phyloP scores from a whole-genome alignment of 2,329 filamentous ascomycete genomes.

The Verticillium longisporum region DNA sequence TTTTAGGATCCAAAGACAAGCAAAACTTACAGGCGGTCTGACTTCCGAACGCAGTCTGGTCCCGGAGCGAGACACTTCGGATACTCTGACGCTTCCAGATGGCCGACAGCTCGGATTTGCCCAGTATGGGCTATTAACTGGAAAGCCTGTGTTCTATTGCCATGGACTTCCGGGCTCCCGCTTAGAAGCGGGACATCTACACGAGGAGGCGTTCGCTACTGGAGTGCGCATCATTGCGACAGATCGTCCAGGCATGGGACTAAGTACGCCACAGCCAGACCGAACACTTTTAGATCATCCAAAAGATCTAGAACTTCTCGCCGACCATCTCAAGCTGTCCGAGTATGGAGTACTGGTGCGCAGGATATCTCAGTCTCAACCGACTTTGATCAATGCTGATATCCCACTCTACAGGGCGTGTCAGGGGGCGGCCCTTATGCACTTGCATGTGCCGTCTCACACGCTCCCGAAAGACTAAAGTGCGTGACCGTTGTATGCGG shows the following conservation, averaged over 20 bases:
- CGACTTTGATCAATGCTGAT: background rate
- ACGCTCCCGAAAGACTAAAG: constrained; percentile 8
- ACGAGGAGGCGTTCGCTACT: constrained; percentile 16
- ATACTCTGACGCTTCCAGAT: constrained; percentile 27
- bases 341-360: constrained; percentile 7
- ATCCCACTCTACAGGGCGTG: constrained; percentile 2
- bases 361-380: background rate
- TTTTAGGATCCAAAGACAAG: no score
- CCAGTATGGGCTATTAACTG: constrained; percentile 25
- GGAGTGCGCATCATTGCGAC: constrained; percentile 26
- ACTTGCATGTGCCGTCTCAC: constrained; percentile 11
- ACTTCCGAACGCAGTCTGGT: constrained; percentile 1
- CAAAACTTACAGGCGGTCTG: background rate
- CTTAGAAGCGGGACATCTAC: constrained; percentile 23
- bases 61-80: constrained; percentile 5
- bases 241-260: constrained; percentile 35
- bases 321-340: constrained; percentile 4
- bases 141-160: constrained; percentile 29
- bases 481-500: constrained; percentile 13
- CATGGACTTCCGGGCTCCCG: constrained; percentile 35
- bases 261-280: constrained; percentile 26
- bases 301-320: constrained; percentile 7
- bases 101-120: constrained; percentile 32
- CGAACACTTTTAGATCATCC: constrained; percentile 21
- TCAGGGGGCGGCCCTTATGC: constrained; percentile 16